A percentile compares a stretch with the other conserved stretches of the same genome.
Evolutionary conservation across 495 filamentous ascomycete genomes (phyloP).

Genomic region (Aspergillus mulundensis): DNA sequence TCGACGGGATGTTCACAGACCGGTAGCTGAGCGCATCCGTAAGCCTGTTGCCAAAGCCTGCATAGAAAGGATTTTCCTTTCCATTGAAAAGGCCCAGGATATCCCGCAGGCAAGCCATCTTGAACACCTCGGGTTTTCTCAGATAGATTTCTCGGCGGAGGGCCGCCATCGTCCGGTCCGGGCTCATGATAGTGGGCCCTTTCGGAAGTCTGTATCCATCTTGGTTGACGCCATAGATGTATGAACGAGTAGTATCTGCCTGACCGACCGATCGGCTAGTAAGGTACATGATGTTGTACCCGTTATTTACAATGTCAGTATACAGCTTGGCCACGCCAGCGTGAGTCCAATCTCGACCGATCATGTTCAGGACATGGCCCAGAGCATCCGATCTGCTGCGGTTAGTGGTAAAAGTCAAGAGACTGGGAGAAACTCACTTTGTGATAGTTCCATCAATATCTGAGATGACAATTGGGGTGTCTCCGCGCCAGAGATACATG

Average conservation of each 20-base stretch:
- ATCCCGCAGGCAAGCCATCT: slow-evolving; percentile 96
- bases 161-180: slow-evolving; percentile 94
- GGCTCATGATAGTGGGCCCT: slow-evolving; percentile 90
- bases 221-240: slow-evolving; percentile 85
- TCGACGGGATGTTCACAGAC: slow-evolving; percentile 88
- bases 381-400: slow-evolving; percentile 72
- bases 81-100: slow-evolving; percentile 84
- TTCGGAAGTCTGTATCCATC: slow-evolving; percentile 81
- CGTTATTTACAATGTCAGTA: slow-evolving; percentile 90
- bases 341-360: slow-evolving; percentile 98
- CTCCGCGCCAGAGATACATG: slow-evolving; percentile 90
- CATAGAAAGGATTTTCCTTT: slow-evolving; percentile 82
- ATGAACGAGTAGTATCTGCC: slow-evolving; percentile 84
- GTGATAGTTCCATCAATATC: slow-evolving; percentile 99
- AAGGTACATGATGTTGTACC: slow-evolving; percentile 98
- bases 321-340: slow-evolving; percentile 95
- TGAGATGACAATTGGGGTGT: slow-evolving; percentile 90
- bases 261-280: slow-evolving; percentile 92
- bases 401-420: slow-evolving; percentile 2
- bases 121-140: slow-evolving; percentile 96
- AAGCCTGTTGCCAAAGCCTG: slow-evolving; percentile 93
- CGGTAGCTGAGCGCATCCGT: slow-evolving; percentile 96
- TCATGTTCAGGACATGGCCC: slow-evolving; percentile 96
- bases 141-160: slow-evolving; percentile 91
- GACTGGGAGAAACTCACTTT: slow-evolving; percentile 52